Evolutionary conservation across 495 filamentous ascomycete genomes (phyloP).

Genomic region (Podospora pseudocomata): DNA sequence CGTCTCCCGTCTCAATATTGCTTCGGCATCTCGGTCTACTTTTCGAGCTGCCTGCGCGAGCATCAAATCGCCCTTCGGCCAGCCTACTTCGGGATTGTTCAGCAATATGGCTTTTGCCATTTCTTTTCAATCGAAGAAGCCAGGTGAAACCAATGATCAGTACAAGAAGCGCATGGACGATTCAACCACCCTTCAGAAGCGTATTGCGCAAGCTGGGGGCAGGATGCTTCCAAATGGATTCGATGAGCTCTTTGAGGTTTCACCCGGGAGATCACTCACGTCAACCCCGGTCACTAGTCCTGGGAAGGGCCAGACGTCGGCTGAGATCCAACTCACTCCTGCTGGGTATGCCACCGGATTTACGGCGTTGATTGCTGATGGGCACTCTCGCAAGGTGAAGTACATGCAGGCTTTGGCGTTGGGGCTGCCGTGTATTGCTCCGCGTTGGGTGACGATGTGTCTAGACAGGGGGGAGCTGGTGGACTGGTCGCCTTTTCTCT

Average conservation of each 20-base stretch:
- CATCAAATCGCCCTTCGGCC: constrained; percentile 9
- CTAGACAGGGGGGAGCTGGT: constrained; percentile 55
- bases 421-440: constrained; percentile 77
- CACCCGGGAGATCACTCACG: constrained; percentile 28
- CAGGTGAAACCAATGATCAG: constrained; percentile 52
- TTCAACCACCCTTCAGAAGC: constrained; percentile 38
- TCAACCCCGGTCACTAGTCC: constrained; percentile 19
- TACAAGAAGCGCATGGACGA: constrained; percentile 47
- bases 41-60: constrained; percentile 12
- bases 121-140: constrained; percentile 54
- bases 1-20: constrained; percentile 15
- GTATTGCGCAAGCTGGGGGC: constrained; percentile 62
- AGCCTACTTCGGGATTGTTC: constrained; percentile 49
- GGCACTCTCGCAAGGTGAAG: constrained; percentile 82
- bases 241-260: constrained; percentile 71
- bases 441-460: constrained; percentile 77
- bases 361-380: constrained; percentile 78
- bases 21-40: constrained; percentile 13
- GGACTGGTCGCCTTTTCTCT: constrained; percentile 76
- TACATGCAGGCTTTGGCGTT: constrained; percentile 95
- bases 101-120: constrained; percentile 77
- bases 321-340: constrained; percentile 35
- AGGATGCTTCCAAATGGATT: constrained; percentile 71
- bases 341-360: constrained; percentile 63
- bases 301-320: constrained; percentile 25